Percentiles rank a stretch among this genome's conserved stretches.
Conservation (phyloP, 106 monocot genomes). For the Acanthochlamys bracteata region DNA sequence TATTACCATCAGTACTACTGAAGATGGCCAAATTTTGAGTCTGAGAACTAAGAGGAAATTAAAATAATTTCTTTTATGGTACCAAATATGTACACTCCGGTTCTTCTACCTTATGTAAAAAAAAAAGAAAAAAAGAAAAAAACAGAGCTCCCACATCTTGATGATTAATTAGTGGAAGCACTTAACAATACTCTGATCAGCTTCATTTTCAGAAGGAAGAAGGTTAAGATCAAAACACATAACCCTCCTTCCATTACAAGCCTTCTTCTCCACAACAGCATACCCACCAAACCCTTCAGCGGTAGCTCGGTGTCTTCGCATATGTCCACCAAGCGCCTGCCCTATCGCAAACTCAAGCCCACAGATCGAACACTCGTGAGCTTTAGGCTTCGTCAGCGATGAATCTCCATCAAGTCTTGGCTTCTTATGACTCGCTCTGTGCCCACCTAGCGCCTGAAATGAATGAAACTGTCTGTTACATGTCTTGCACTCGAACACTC, state of each 20-base stretch:
- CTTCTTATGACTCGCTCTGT: slow-evolving; percentile 61
- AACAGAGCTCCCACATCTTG: no score
- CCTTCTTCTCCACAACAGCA: neutral
- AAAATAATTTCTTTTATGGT: no score
- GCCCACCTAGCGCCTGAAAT: slow-evolving; percentile 58
- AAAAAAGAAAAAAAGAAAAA: no score
- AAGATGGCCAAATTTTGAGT: no score
- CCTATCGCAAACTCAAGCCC: slow-evolving; percentile 15
- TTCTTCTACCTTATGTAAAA: no score
- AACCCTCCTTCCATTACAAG: neutral
- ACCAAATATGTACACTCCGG: no score
- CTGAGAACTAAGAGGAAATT: no score
- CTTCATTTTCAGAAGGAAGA: neutral
- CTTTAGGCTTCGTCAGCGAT: slow-evolving; percentile 1
- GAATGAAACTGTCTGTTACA: slow-evolving; percentile 16
- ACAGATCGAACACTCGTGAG: slow-evolving; percentile 13
- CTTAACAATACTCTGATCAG: neutral
- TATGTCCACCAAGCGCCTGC: slow-evolving; percentile 11
- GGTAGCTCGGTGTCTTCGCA: slow-evolving; percentile 4
- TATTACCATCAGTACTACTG: no score
- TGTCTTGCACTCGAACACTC: slow-evolving; percentile 19
- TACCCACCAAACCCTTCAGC: neutral
- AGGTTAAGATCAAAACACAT: slow-evolving; percentile 10
- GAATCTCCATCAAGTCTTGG: neutral
- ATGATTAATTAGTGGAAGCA: slow-evolving; percentile 1